Conservation (phyloP, 2,329 filamentous ascomycete species). For the Ceratocystis lukuohia region DNA sequence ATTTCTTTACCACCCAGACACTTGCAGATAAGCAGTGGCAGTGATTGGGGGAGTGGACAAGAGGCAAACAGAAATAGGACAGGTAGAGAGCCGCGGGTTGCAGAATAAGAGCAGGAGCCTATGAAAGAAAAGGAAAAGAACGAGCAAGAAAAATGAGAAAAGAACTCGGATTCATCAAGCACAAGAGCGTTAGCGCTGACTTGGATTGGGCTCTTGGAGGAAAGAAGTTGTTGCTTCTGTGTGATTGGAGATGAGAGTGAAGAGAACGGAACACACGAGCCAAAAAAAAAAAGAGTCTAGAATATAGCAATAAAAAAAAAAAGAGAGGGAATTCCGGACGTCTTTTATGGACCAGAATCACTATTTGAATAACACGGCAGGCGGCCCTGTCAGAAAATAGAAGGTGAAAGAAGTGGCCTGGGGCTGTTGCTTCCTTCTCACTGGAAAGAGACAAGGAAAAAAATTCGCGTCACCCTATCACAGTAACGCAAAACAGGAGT, state of each 20-base stretch:
- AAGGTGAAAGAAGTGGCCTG: not conserved
- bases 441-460: not conserved
- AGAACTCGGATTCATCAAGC: not conserved
- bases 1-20: not conserved
- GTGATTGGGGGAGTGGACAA: not conserved
- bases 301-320: not conserved
- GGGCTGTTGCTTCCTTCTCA: not conserved
- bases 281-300: not conserved
- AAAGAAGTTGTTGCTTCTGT: not conserved
- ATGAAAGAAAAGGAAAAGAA: not conserved
- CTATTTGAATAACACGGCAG: slow-evolving; percentile 1
- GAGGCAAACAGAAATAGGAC: not conserved
- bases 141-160: not conserved
- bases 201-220: not conserved
- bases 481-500: not conserved
- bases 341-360: slow-evolving; percentile 10
- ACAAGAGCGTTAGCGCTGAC: not conserved
- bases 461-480: not conserved
- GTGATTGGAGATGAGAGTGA: not conserved
- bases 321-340: slow-evolving; percentile 1
- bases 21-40: not conserved
- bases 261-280: not conserved
- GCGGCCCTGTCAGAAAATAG: slow-evolving; percentile 6
- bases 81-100: not conserved
- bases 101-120: not conserved